A percentile compares a stretch with the other conserved stretches of the same genome.
phyloP scores from a whole-genome alignment of 495 filamentous ascomycete genomes.

The Penicillium longicatenatum region DNA sequence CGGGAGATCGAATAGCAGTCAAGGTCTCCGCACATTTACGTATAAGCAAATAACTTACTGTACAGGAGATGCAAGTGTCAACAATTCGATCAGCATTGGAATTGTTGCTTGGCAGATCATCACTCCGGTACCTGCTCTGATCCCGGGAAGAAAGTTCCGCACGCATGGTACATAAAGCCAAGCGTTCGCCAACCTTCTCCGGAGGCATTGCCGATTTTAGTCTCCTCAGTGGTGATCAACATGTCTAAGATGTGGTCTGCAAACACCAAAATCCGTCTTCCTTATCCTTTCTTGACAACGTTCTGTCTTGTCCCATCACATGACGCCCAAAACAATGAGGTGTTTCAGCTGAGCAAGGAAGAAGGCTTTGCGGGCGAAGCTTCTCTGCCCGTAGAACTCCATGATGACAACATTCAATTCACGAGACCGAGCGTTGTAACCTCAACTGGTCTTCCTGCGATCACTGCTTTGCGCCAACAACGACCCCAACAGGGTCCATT shows the following conservation, averaged over 20 bases:
- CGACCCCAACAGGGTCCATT: neutral
- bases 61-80: neutral
- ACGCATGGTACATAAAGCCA: neutral
- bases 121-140: neutral
- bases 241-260: neutral
- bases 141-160: neutral
- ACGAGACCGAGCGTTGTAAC: neutral
- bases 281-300: neutral
- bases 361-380: neutral
- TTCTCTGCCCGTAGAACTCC: neutral
- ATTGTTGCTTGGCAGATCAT: neutral
- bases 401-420: neutral
- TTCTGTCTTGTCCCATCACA: neutral
- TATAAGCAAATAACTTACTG: neutral
- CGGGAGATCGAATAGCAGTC: neutral
- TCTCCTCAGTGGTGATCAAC: neutral
- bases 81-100: neutral
- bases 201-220: neutral
- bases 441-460: neutral
- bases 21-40: no score
- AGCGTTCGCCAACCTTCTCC: neutral
- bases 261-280: constrained; percentile 4
- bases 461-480: neutral
- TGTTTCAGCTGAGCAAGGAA: constrained; percentile 2
- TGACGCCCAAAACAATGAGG: neutral